Base-by-base conservation (phyloP, 139 green algal genomes). In the Diplosphaera chodatii region DNA sequence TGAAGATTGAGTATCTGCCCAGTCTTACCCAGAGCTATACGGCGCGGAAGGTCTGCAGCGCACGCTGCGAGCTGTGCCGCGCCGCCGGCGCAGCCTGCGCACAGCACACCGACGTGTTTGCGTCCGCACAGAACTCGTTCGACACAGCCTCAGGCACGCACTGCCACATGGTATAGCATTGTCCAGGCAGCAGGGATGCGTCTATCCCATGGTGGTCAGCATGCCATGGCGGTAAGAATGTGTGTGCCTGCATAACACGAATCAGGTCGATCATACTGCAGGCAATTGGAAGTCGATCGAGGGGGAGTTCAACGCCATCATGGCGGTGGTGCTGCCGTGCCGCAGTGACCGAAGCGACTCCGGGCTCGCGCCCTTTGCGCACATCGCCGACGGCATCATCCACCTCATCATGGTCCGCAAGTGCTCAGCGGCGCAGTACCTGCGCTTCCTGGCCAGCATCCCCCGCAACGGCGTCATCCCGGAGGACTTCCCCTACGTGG, bases 271-370 rank as follows among this genome's bases (percentile, higher is more conserved):
- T n/a, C n/a, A n/a, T n/a, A n/a, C n/a, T n/a, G 48, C 48, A 59
- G 48, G 48, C 48, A 59, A 59, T 18, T 59, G 48, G 48, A 23
- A 59, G 16, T n/a, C 48, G 13, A 59, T 59, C 48, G 48, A 92
- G 63, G 91, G 82, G 2, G 70, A 85, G 40, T 96, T 78, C 31
- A 72, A 84, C 27, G 82, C 71, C 65, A 74, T 97, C 65, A 94
- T 94, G 88, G 71, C 78, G 2, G 82, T 91, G 8, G 85, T 93
- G 3, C 88, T 82, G n/a, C 85, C 87, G 5, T 96, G 91, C 66
- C 70, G 85, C 27, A 89, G 73, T 34, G 91, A 96, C 71, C 91
- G 89, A 70, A 87, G 78, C 40, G 73, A 63, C n/a, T 16, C 73
- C 37, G 91, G 91, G 27, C 79, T 96, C 71, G 76, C 86, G 18